Percentiles rank a stretch among this genome's conserved stretches.
Evolutionary conservation across 768 basidiomycete genomes (phyloP).

Genomic region (Mycena galopus): DNA sequence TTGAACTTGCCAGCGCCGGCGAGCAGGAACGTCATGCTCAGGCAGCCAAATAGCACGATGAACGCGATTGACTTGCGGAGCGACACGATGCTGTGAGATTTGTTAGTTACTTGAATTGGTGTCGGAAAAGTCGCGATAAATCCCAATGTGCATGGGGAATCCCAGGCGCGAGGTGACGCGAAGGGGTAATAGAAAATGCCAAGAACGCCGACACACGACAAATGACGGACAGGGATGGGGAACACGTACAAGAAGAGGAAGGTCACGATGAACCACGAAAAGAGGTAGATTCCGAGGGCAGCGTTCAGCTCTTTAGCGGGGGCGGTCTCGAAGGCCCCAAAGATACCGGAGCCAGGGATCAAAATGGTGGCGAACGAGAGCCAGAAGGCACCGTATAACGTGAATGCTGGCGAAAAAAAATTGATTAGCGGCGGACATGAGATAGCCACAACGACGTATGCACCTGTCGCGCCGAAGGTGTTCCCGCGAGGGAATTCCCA

Average conservation of each 20-base stretch:
- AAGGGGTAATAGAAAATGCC: background rate
- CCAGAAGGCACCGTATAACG: conserved; percentile 91
- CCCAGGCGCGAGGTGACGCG: background rate
- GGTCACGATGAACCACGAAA: conserved; percentile 81
- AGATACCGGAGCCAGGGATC: conserved; percentile 77
- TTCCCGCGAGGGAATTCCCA: conserved; percentile 86
- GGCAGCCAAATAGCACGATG: conserved; percentile 38
- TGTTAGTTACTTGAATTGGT: too few relatives aligned
- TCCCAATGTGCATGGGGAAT: background rate
- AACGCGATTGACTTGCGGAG: conserved; percentile 42
- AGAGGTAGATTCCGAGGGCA: conserved; percentile 82
- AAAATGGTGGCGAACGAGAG: conserved; percentile 83
- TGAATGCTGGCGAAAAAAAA: conserved; percentile 80
- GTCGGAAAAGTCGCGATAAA: too few relatives aligned
- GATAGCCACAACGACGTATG: conserved; percentile 37
- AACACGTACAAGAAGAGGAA: conserved; percentile 70
- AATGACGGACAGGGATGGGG: conserved; percentile 1
- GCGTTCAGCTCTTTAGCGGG: conserved; percentile 56
- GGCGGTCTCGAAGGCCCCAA: conserved; percentile 58
- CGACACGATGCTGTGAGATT: conserved; percentile 35
- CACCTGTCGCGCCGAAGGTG: conserved; percentile 80
- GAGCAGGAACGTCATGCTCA: conserved; percentile 35
- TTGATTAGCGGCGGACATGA: background rate
- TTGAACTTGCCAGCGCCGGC: conserved; percentile 37
- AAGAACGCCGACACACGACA: too few relatives aligned